Conservation (phyloP, 441 rosid genomes). For the Syzygium malaccense region DNA sequence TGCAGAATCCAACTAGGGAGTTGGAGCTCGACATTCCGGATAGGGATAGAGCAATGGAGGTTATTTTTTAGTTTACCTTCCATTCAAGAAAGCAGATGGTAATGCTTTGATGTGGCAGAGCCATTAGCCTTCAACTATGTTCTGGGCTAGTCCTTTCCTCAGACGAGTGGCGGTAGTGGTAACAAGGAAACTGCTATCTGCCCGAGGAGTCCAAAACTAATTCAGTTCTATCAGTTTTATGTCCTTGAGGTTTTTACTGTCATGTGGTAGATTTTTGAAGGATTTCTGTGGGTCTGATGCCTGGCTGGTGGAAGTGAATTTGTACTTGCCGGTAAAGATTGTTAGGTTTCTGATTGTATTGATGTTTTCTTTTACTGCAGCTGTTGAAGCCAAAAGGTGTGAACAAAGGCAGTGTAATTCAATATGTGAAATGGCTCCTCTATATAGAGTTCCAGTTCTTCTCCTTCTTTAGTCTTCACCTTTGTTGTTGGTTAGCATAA, state of each 20-base stretch:
- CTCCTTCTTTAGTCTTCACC: background rate
- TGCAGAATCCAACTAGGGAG: slow-evolving; percentile 52
- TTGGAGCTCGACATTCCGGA: slow-evolving; percentile 52
- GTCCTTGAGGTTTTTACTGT: background rate
- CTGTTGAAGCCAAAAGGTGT: background rate
- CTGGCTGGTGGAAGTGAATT: background rate
- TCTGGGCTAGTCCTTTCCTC: slow-evolving; percentile 4
- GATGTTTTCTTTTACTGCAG: background rate
- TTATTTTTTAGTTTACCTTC: slow-evolving; percentile 43
- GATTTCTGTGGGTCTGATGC: background rate
- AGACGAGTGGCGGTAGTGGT: slow-evolving; percentile 18
- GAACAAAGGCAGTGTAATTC: background rate
- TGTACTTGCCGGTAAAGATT: background rate
- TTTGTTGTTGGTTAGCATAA: background rate
- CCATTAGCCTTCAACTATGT: slow-evolving; percentile 18
- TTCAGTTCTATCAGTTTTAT: background rate
- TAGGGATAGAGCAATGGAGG: slow-evolving; percentile 68
- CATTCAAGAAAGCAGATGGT: slow-evolving; percentile 27
- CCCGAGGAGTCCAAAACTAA: slow-evolving; percentile 17
- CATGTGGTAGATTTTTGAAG: background rate
- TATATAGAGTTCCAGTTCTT: background rate
- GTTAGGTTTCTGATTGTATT: background rate
- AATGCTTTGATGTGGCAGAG: slow-evolving; percentile 22
- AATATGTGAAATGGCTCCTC: background rate
- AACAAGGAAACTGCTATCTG: slow-evolving; percentile 23